Base-by-base conservation (phyloP, 805 yeast genomes). In the Schwanniomyces sp. region DNA sequence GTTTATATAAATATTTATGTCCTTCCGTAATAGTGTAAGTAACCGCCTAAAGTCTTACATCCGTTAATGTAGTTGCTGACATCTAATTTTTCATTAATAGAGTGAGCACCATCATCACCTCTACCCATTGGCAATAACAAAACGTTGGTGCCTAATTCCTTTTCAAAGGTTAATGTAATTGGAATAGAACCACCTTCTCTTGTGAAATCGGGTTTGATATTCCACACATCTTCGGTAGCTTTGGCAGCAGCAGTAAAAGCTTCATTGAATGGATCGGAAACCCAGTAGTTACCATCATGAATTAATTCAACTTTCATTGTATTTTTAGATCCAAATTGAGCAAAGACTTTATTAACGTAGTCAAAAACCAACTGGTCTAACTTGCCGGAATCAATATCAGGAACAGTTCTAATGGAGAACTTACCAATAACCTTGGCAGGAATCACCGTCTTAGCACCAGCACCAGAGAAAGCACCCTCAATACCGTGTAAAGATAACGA, bases 101-200 rank as follows among this genome's bases (percentile, higher is more conserved):
- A 90, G 69, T 94, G 99, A 41, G 99, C 99, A 59, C 99, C 99
- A 64, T 94, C 99, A 67, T 94, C 97, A 57, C 99, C 99, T 73
- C 95, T 86, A 55, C 99, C 99, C 87, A 94, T 88, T 53, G 99
- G 99, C 59, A 94, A 81, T 62, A 94, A 77, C 53, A 94, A 76
- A 29, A 91, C 98, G 53, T 85, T 85, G 21, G 95, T 88, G 59
- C 88, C 84, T 62, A 94, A 79, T 64, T 83, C 84, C 61, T 91
- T 79, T 75, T 94, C 97, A 72, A 94, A 94, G 30, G 96, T 86
- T 56, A 94, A 72, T 18, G 99, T 92, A 67, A 94, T 91, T 54
- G 99, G 99, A 63, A 94, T 94, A 4, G 97, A 91, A 34, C 99
- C 99, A 62, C 99, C 99, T 75, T 94, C 99, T 76, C 99, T 85